These are phyloP conservation scores for Dryas drummondii DNA, from an alignment of 306 rosid species.

Conservation along the genomic window DNA sequence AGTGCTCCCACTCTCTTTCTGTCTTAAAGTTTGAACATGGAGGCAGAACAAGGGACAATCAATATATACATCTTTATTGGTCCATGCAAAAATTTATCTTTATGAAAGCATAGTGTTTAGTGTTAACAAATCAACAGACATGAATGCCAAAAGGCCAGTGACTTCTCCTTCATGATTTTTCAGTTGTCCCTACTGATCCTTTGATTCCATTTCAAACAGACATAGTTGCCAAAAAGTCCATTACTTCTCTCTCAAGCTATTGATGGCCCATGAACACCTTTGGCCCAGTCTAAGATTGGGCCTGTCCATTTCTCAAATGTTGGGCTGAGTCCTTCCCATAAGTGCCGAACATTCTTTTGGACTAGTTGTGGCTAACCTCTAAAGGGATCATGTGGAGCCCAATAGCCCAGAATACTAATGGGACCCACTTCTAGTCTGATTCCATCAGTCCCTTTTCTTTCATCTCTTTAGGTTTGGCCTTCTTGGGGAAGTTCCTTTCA, in stretches of 20 bases:
- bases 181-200: not conserved
- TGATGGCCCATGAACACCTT: not conserved
- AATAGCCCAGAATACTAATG: not conserved
- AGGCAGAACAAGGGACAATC: slow-evolving; percentile 10
- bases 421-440: not conserved
- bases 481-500: not conserved
- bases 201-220: not conserved
- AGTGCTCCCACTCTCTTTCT: not conserved
- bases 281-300: not conserved
- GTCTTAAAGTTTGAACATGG: not conserved
- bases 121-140: slow-evolving; percentile 1
- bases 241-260: not conserved
- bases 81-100: not conserved
- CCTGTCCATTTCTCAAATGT: not conserved
- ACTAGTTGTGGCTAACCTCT: not conserved
- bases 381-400: not conserved
- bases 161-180: not conserved
- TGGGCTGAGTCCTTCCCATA: no score
- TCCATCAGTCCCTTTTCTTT: not conserved
- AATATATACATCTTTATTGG: slow-evolving; percentile 16
- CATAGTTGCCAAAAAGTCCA: not conserved
- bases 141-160: slow-evolving; percentile 2
- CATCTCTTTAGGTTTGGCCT: not conserved
- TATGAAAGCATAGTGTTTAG: not conserved
- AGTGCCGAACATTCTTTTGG: not conserved